Evolutionary conservation across 2,329 filamentous ascomycete genomes (phyloP), one percentile per base, ranked within the genome.

Genomic region (Aureobasidium sp.): DNA sequence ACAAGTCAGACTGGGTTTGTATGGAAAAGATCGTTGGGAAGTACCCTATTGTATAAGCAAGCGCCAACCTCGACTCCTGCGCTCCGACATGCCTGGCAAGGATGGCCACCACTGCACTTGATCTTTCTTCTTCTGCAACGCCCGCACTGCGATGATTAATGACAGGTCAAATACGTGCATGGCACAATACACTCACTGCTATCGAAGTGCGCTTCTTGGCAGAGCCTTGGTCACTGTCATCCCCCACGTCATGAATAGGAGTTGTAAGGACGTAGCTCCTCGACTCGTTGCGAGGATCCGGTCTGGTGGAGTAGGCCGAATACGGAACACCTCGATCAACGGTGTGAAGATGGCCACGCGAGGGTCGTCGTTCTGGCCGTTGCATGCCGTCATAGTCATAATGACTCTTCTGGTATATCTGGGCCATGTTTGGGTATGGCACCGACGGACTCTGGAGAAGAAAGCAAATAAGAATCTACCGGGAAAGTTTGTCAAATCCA

Each of bases 101-200:
- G 89, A 37, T 82, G 80, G 71, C 96, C 91, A 47, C 93, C 93
- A 70, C 89, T 96, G 77, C 93, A 97, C 68, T 90, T 88, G 69
- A 97, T 97, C 80, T 97, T 97, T 63, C 93, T 85, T 77, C 93
- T 92, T 64, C 93, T 86, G 75, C 93, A 97, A 67, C 93, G 86
- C 39, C 86, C 85, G 74, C 93, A 97, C 93, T 97, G 20, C 14
- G n/a, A 2, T 1, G 9, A 17, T 58, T 8, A 58, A 34, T 7
- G 2, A 2, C 48, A n/a, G 41, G 49, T 61, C n/a, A 29, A 11
- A 69, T 66, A 74, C 82, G 81, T 25, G 81, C 81, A 49, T 83
- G 78, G 41, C 76, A 78, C 56, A 84, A 84, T 55, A 84, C 79
- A 62, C 80, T 76, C 62, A 81, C 76, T 27, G 76, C 68, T 34